Conservation (phyloP, 2,329 filamentous ascomycete species). For the Geosmithia putterillii region DNA sequence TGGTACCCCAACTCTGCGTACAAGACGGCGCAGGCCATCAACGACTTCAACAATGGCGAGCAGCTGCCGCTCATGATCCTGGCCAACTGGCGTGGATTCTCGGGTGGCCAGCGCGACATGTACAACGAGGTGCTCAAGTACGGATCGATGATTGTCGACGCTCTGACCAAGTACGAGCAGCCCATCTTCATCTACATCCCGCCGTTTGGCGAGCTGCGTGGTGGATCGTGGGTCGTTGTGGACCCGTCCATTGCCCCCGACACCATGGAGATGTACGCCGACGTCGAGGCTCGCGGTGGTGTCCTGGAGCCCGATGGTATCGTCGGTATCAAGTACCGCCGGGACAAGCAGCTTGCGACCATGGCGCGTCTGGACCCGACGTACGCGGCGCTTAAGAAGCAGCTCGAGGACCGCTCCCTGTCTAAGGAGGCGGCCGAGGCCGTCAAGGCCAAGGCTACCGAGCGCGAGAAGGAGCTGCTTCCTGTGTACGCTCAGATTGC, state of each 20-base stretch:
- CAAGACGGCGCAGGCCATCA: slow-evolving; percentile 98
- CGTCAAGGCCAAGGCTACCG: slow-evolving; percentile 73
- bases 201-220: slow-evolving; percentile 89
- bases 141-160: slow-evolving; percentile 97
- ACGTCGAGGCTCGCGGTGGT: slow-evolving; percentile 88
- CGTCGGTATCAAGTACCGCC: slow-evolving; percentile 96
- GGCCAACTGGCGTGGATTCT: slow-evolving; percentile 99
- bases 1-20: slow-evolving; percentile 99
- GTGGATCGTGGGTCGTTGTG: slow-evolving; percentile 98
- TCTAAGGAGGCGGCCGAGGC: slow-evolving; percentile 61
- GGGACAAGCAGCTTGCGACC: slow-evolving; percentile 92
- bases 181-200: slow-evolving; percentile 99
- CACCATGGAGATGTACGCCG: slow-evolving; percentile 99
- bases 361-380: slow-evolving; percentile 86
- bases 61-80: slow-evolving; percentile 98
- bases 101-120: slow-evolving; percentile 98
- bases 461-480: slow-evolving; percentile 77
- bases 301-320: slow-evolving; percentile 97
- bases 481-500: slow-evolving; percentile 92
- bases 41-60: slow-evolving; percentile 98
- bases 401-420: slow-evolving; percentile 50
- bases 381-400: slow-evolving; percentile 75
- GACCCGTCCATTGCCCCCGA: slow-evolving; percentile 96
- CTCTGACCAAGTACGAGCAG: slow-evolving; percentile 96
- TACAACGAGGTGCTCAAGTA: slow-evolving; percentile 99